Base-by-base conservation (phyloP, 106 monocot species). In the Allium sativum region DNA sequence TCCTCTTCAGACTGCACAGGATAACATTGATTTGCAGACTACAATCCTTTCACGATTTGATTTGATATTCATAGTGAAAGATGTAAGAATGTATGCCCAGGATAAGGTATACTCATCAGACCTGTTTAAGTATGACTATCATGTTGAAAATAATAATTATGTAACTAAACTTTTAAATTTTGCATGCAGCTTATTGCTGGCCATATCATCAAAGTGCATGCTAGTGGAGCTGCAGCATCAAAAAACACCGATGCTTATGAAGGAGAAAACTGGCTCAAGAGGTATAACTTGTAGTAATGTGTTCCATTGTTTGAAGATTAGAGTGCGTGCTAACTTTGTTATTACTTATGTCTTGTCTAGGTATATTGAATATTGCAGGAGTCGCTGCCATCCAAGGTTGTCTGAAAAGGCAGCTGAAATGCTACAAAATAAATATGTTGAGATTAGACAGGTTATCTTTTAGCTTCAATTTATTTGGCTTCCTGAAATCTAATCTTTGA, bases 1-100 rank as follows among this genome's bases (percentile, higher is more conserved):
- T 45, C 12, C 58, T 15, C 48, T 44, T 74, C 84, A 96, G 96
- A 96, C 96, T 50, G 78, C 96, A 72, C 83, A 96, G 79, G 96
- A 96, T 80, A 96, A 96, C 63, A 96, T 96, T n/a, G 96, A 96
- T 68, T 68, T 96, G 76, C 96, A 96, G 61, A 96, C 96, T 50
- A 96, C 96, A 47, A 96, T 96, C 52, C 96, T 96, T 45, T 96
- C 96, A 22, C 79, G 96, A 77, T 96, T 96, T 76, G 96, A 96
- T 77, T 81, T 96, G 12, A 96, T 96, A 31, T 96, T 96, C 58
- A 96, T 96, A 62, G 96, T 96, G 56, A 96, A 96, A 76, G 96
- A 96, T 80, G 64, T 96, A 52, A 74, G 96, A 72, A 69, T 68
- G 62, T 82, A 81, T 61, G 87, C 82, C 9, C 87, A 87, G 78